These are phyloP conservation scores for Entrophospora sp. DNA, from an alignment of 192 early-diverging fungal species.

Conservation along the genomic window DNA sequence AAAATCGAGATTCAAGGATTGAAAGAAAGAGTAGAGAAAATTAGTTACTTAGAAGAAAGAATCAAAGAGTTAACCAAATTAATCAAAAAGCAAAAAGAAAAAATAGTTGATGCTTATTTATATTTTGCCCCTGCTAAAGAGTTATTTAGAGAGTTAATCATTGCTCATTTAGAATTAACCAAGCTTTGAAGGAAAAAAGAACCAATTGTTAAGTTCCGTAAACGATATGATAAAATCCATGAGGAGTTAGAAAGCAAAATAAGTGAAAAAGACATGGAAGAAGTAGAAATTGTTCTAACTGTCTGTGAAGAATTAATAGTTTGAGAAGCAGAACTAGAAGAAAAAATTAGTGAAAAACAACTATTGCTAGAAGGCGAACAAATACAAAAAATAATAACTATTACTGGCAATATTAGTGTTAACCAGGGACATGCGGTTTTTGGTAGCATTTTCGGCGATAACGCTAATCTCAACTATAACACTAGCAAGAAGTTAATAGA, in stretches of 20 bases:
- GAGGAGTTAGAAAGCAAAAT: slow-evolving; percentile 2
- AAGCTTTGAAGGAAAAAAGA: background rate
- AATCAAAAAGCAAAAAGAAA: background rate
- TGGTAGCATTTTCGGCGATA: no score
- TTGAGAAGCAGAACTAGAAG: background rate
- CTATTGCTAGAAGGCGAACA: no score
- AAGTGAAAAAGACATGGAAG: background rate
- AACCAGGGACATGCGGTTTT: no score
- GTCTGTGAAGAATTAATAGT: background rate
- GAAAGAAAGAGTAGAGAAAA: no score
- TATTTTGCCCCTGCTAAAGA: background rate
- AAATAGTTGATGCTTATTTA: background rate
- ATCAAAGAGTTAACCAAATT: background rate
- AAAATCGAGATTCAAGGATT: no score
- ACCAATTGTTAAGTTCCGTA: background rate
- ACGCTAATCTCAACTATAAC: no score
- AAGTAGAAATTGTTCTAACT: background rate
- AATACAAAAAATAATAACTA: no score
- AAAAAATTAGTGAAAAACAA: no score
- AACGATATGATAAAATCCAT: background rate
- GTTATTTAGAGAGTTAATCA: background rate
- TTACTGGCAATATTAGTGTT: no score
- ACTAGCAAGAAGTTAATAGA: no score
- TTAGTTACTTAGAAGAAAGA: background rate
- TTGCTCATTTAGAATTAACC: background rate